Percentiles rank a stretch among this genome's conserved stretches.
Evolutionary conservation across 352 stramenopile genomes (phyloP).

Genomic region (Pythium rhizo-oryzae): DNA sequence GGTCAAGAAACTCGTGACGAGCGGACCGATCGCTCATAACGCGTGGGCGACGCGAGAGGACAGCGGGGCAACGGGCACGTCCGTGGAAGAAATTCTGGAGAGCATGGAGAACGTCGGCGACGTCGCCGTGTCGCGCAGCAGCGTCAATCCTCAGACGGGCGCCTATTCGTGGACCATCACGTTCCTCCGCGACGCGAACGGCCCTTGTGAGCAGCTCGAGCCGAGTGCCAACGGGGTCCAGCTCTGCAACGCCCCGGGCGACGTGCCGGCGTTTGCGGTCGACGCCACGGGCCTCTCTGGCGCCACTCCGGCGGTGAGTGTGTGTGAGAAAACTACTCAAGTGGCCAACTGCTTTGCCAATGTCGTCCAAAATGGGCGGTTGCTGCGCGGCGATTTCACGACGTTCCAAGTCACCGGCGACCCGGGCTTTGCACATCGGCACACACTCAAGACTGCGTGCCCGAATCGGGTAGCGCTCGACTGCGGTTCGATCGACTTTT

Average conservation of each 20-base stretch:
- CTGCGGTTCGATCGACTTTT: conserved; percentile 34
- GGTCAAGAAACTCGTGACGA: conserved; percentile 61
- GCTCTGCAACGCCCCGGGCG: conserved; percentile 93
- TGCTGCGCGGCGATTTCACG: conserved; percentile 90
- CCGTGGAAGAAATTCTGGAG: conserved; percentile 96
- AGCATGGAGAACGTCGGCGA: conserved; percentile 94
- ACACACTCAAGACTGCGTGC: conserved; percentile 43
- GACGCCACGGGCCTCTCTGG: conserved; percentile 34
- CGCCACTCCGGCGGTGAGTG: conserved; percentile 32
- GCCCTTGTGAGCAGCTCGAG: conserved; percentile 68
- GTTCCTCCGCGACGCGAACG: conserved; percentile 88
- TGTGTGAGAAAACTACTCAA: conserved; percentile 31
- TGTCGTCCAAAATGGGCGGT: conserved; percentile 54
- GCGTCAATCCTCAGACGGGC: conserved; percentile 86
- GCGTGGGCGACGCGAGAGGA: conserved; percentile 87
- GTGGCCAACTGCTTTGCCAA: conserved; percentile 25
- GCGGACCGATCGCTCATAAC: conserved; percentile 91
- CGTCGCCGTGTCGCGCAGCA: conserved; percentile 88
- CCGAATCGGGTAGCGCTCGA: conserved; percentile 10
- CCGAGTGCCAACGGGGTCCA: conserved; percentile 43
- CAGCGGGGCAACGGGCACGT: conserved; percentile 90
- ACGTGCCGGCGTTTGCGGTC: conserved; percentile 87
- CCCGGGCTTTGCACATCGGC: conserved; percentile 51
- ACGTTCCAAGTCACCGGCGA: conserved; percentile 85
- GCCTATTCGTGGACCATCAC: conserved; percentile 96